Percentiles rank a stretch among this genome's conserved stretches.
phyloP scores from a whole-genome alignment of 495 filamentous ascomycete species.

The Penicillium cataractarum region DNA sequence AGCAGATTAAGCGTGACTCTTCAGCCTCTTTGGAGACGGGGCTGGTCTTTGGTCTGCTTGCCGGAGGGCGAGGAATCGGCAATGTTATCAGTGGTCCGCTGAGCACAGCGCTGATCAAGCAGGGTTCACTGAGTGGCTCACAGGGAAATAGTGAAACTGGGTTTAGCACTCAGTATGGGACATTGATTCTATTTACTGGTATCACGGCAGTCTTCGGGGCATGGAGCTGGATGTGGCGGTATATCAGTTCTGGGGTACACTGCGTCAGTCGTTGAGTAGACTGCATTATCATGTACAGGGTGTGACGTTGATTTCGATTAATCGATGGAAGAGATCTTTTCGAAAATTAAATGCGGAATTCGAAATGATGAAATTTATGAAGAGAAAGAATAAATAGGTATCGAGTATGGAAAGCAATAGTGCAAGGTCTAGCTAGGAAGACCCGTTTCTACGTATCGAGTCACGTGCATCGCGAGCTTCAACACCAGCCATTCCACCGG shows the following conservation, averaged over 20 bases:
- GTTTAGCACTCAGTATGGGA: slow-evolving; percentile 45
- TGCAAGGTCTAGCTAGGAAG: neutral
- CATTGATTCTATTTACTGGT: slow-evolving; percentile 52
- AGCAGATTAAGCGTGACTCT: slow-evolving; percentile 51
- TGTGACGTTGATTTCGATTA: neutral
- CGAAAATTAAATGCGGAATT: neutral
- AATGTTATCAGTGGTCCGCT: slow-evolving; percentile 64
- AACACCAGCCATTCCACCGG: slow-evolving; percentile 9
- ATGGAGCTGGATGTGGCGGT: slow-evolving; percentile 43
- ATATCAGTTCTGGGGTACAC: slow-evolving; percentile 19
- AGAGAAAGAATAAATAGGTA: neutral
- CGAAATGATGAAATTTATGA: neutral
- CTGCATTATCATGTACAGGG: neutral
- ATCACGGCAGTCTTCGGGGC: slow-evolving; percentile 42
- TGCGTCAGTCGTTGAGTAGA: slow-evolving; percentile 7
- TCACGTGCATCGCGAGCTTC: slow-evolving; percentile 22
- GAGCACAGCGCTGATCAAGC: slow-evolving; percentile 56
- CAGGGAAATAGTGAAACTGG: slow-evolving; percentile 28
- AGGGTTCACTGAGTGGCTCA: slow-evolving; percentile 29
- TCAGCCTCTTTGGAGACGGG: slow-evolving; percentile 54
- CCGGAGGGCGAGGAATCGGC: slow-evolving; percentile 67
- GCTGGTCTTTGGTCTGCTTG: slow-evolving; percentile 65
- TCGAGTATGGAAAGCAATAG: neutral
- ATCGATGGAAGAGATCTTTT: neutral
- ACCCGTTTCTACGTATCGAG: neutral